Evolutionary conservation across 371 early-diverging fungal species (phyloP).

Genomic region (Rhizopus arrhizus): DNA sequence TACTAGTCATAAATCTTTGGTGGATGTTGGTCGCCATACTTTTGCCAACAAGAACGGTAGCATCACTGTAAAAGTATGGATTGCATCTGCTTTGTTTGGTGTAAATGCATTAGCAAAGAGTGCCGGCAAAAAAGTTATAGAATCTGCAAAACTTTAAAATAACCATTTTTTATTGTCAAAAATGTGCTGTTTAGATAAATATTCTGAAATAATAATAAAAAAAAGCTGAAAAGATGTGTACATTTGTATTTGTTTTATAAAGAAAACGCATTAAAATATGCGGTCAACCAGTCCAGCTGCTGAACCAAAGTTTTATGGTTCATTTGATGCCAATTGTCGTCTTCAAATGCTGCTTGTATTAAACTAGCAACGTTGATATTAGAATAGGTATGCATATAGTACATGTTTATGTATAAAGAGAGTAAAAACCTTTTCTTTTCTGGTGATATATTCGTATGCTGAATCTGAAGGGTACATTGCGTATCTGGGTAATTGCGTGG

Average conservation of each 20-base stretch:
- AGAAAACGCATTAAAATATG: slow-evolving; percentile 21
- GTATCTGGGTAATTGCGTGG: slow-evolving; percentile 43
- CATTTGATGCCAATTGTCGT: slow-evolving; percentile 43
- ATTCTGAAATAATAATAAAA: background rate
- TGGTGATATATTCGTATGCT: slow-evolving; percentile 26
- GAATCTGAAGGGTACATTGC: slow-evolving; percentile 40
- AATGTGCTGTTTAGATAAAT: background rate
- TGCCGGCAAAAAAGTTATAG: slow-evolving; percentile 35
- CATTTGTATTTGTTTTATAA: background rate
- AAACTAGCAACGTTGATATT: slow-evolving; percentile 19
- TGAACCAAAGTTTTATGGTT: slow-evolving; percentile 43
- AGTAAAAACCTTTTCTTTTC: slow-evolving; percentile 31
- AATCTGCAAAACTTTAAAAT: slow-evolving; percentile 31
- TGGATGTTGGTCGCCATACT: slow-evolving; percentile 56
- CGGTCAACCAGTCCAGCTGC: slow-evolving; percentile 49
- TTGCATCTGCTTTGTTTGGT: slow-evolving; percentile 54
- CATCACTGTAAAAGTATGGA: slow-evolving; percentile 60
- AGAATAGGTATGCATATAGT: background rate
- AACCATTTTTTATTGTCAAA: background rate
- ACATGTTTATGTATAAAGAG: background rate
- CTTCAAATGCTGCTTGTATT: slow-evolving; percentile 42
- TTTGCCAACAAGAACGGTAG: slow-evolving; percentile 57
- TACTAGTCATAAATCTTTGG: slow-evolving; percentile 50
- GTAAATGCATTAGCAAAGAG: slow-evolving; percentile 47
- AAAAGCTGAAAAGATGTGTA: background rate